phyloP scores from a whole-genome alignment of 202 grass and related monocot genomes.

The Dendrocalamus latiflorus region DNA sequence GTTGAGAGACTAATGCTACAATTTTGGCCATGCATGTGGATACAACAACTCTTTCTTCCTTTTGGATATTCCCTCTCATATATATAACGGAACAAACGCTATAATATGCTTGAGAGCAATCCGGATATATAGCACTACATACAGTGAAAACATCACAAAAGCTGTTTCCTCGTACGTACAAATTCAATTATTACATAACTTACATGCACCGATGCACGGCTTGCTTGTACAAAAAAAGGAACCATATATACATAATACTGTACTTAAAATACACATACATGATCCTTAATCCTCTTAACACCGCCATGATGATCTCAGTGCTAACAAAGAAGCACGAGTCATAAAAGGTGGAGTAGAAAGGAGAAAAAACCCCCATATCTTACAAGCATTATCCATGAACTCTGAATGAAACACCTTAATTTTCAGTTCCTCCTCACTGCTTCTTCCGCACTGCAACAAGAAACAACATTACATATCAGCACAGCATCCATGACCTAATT shows the following conservation, averaged over 20 bases:
- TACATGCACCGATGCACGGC: background rate
- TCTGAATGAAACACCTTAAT: background rate
- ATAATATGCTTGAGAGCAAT: background rate
- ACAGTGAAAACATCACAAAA: background rate
- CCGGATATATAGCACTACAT: background rate
- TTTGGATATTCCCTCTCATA: background rate
- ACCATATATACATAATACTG: background rate
- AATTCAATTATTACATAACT: background rate
- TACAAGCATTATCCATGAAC: background rate
- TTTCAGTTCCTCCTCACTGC: background rate
- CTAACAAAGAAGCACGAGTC: background rate
- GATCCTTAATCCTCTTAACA: background rate
- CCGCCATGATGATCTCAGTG: background rate
- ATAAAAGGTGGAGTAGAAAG: background rate
- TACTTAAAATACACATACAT: background rate
- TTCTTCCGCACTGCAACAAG: background rate
- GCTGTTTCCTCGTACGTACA: background rate
- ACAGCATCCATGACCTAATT: background rate
- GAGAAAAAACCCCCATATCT: background rate
- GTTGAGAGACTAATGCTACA: background rate
- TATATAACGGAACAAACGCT: background rate
- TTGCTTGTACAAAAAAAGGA: constrained; percentile 8
- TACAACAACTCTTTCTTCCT: background rate
- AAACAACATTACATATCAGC: background rate
- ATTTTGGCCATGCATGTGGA: background rate